Conservation (phyloP, 257 asterid genomes). For the Misopates orontium region DNA sequence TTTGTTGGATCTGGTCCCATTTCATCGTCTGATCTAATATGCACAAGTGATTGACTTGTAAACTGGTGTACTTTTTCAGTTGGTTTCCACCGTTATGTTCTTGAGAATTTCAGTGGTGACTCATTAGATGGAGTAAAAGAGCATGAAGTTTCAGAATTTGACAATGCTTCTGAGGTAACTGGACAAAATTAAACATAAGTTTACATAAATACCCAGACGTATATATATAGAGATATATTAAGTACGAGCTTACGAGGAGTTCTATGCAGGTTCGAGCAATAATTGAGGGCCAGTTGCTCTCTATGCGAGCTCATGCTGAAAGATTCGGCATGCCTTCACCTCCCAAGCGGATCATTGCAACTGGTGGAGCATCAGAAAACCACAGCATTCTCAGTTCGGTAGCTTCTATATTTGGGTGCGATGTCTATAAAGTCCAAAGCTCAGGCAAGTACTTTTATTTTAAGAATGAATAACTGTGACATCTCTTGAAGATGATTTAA, state of each 20-base stretch:
- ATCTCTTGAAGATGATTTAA: no score
- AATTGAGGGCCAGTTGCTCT: slow-evolving; percentile 86
- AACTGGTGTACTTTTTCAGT: slow-evolving; percentile 38
- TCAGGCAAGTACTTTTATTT: slow-evolving; percentile 47
- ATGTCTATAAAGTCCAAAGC: slow-evolving; percentile 70
- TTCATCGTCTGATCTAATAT: background rate
- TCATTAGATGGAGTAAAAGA: slow-evolving; percentile 59
- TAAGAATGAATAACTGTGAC: no score
- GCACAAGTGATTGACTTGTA: slow-evolving; percentile 13
- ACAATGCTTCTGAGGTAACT: slow-evolving; percentile 77
- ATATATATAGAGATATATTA: background rate
- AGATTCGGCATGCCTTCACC: slow-evolving; percentile 93
- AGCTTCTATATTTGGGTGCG: slow-evolving; percentile 83
- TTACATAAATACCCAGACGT: background rate
- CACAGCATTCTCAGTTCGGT: slow-evolving; percentile 47
- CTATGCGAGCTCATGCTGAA: slow-evolving; percentile 91
- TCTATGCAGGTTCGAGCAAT: slow-evolving; percentile 73
- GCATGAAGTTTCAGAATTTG: slow-evolving; percentile 63
- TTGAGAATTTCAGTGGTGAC: slow-evolving; percentile 60
- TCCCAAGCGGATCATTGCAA: slow-evolving; percentile 88
- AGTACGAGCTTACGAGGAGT: slow-evolving; percentile 1
- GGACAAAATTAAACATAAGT: background rate
- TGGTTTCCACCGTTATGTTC: slow-evolving; percentile 72
- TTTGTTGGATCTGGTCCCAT: background rate
- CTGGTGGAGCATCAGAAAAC: slow-evolving; percentile 95